A percentile compares a stretch with the other conserved stretches of the same genome.
Evolutionary conservation across 2,329 filamentous ascomycete species (phyloP).

Genomic region (Sarocladiaceae sp.): DNA sequence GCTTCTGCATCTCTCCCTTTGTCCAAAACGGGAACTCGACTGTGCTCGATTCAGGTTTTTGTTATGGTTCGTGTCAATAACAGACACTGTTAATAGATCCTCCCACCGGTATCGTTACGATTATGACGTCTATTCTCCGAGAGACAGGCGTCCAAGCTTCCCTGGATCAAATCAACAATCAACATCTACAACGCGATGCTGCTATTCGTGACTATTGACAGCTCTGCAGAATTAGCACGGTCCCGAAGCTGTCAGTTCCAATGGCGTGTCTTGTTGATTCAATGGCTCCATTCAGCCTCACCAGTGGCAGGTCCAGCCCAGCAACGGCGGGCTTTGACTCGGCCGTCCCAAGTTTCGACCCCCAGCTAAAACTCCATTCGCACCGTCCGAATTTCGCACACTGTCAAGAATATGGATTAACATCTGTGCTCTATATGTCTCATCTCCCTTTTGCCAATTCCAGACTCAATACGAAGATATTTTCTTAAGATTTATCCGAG

Average conservation of each 20-base stretch:
- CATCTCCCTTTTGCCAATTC: background rate
- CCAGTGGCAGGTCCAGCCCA: background rate
- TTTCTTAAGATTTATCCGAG: too few species aligned
- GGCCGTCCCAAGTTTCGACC: constrained; percentile 2
- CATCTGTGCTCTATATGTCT: background rate
- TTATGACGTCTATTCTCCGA: background rate
- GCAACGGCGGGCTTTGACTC: background rate
- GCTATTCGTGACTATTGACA: background rate
- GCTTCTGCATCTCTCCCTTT: background rate
- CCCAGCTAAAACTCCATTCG: background rate
- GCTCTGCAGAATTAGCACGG: background rate
- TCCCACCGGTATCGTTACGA: background rate
- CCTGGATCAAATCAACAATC: background rate
- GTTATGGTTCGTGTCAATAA: constrained; percentile 6
- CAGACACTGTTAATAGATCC: background rate
- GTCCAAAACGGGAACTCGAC: background rate
- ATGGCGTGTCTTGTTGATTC: background rate
- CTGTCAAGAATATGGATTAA: constrained; percentile 1
- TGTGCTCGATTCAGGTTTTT: constrained; percentile 3
- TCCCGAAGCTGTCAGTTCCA: background rate
- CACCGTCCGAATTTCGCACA: too few species aligned
- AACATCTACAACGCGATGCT: background rate
- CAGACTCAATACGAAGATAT: too few species aligned
- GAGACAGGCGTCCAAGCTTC: background rate
- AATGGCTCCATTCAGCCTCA: constrained; percentile 4